Conservation (phyloP, 176 grass and related monocot genomes). For the Poa pratensis region DNA sequence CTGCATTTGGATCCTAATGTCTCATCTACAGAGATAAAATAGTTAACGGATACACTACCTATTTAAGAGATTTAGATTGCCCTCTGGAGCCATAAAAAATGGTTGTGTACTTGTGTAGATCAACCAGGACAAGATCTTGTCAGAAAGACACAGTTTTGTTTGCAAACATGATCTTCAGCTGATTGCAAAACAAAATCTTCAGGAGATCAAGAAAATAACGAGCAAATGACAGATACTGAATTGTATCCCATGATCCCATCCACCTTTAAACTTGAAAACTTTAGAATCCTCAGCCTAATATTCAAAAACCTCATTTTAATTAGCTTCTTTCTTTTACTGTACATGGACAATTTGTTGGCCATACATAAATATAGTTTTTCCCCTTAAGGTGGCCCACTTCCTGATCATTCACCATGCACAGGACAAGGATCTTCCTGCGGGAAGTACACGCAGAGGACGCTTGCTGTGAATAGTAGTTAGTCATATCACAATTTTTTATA, state of each 20-base stretch:
- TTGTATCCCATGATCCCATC: background rate
- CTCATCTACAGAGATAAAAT: background rate
- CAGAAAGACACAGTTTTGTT: constrained; percentile 3
- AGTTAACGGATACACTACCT: background rate
- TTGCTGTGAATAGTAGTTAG: background rate
- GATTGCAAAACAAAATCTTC: background rate
- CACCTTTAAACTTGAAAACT: background rate
- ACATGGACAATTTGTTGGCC: background rate
- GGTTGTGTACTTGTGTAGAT: constrained; percentile 32
- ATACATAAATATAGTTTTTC: background rate
- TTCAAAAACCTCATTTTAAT: background rate
- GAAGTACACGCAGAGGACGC: constrained; percentile 35
- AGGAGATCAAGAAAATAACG: constrained; percentile 12
- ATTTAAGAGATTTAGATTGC: constrained; percentile 34
- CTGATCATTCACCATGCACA: background rate
- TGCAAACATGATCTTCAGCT: constrained; percentile 13
- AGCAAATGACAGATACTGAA: background rate
- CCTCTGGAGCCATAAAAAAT: background rate
- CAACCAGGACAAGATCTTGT: constrained; percentile 41
- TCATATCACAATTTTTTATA: background rate
- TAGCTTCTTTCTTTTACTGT: background rate
- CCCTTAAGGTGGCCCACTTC: background rate
- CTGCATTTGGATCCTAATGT: constrained; percentile 32
- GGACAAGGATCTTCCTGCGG: constrained; percentile 27
- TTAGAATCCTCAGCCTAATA: background rate